Percentiles rank a stretch among this genome's conserved stretches.
phyloP scores from a whole-genome alignment of 208 protist genomes.

The Trypanosoma lewisi region DNA sequence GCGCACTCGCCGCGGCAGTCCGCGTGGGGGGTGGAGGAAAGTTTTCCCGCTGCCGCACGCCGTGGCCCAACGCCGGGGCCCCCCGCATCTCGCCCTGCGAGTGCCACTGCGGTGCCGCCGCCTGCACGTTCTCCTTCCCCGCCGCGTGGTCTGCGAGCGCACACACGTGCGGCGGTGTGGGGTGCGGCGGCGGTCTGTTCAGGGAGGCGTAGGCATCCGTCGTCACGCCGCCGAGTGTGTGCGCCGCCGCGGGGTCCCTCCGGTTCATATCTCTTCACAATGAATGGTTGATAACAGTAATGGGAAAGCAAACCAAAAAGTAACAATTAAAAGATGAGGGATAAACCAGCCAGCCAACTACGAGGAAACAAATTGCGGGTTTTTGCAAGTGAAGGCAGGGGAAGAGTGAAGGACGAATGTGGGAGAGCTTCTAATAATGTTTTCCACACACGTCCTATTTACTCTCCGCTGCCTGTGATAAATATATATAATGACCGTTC shows the following conservation, averaged over 20 bases:
- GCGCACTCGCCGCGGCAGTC: not conserved
- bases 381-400: too few species aligned
- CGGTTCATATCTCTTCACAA: not conserved
- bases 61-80: conserved; percentile 6
- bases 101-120: not conserved
- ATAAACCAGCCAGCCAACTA: too few species aligned
- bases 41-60: not conserved
- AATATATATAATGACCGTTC: too few species aligned
- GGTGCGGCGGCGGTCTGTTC: conserved; percentile 12
- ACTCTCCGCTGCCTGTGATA: too few species aligned
- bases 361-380: too few species aligned
- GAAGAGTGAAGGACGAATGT: too few species aligned
- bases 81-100: conserved; percentile 19
- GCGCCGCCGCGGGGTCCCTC: not conserved
- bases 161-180: not conserved
- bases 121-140: conserved; percentile 17
- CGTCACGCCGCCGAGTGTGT: not conserved
- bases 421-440: too few species aligned
- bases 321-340: too few species aligned
- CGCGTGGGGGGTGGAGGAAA: not conserved
- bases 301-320: too few species aligned
- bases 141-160: not conserved
- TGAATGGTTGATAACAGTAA: conserved; percentile 9
- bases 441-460: too few species aligned
- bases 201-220: not conserved